Evolutionary conservation across 164 flowering plant species (phyloP).

Genomic region (Echeveria elegans): DNA sequence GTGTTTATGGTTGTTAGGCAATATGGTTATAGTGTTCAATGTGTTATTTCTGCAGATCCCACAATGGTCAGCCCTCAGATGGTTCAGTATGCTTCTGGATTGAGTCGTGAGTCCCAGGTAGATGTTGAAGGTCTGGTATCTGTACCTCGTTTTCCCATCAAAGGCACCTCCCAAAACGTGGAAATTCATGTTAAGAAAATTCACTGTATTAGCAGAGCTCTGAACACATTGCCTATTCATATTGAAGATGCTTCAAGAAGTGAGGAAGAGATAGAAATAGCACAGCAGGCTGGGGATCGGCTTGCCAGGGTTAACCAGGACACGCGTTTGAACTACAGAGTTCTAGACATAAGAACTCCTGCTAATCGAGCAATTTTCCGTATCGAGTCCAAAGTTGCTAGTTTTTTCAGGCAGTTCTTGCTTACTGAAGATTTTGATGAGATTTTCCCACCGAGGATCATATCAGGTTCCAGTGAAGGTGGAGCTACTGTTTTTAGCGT

Average conservation of each 20-base stretch:
- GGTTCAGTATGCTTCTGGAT: neutral
- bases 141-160: neutral
- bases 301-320: slow-evolving; percentile 61
- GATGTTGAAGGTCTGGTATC: neutral
- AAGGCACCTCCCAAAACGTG: neutral
- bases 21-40: neutral
- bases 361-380: slow-evolving; percentile 88
- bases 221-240: neutral
- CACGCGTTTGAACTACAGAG: slow-evolving; percentile 30
- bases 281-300: slow-evolving; percentile 59
- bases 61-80: neutral
- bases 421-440: slow-evolving; percentile 53
- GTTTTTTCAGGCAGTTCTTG: slow-evolving; percentile 63
- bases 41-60: neutral
- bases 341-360: slow-evolving; percentile 80
- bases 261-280: neutral
- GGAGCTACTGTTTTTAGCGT: slow-evolving; percentile 88
- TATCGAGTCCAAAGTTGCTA: slow-evolving; percentile 58
- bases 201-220: neutral
- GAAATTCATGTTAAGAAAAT: neutral
- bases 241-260: neutral
- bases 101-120: neutral
- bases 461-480: slow-evolving; percentile 93
- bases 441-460: slow-evolving; percentile 84
- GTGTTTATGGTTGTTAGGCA: neutral